Evolutionary conservation across 352 stramenopile genomes (phyloP).

Genomic region (Globisporangium sylvaticum): DNA sequence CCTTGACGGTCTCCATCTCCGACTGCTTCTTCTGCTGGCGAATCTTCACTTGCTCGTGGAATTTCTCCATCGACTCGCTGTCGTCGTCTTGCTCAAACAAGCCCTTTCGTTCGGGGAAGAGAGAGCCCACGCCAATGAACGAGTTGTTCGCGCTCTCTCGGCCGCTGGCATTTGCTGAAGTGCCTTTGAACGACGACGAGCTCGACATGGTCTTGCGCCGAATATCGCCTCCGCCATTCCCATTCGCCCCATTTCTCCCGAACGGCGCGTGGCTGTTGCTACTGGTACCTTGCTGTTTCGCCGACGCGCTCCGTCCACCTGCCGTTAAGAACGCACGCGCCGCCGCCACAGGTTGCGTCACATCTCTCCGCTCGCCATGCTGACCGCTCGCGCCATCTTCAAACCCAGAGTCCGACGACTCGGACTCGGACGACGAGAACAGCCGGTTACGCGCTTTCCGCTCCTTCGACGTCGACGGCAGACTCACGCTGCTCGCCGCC

Average conservation of each 20-base stretch:
- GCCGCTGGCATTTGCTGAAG: neutral
- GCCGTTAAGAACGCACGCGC: slow-evolving; percentile 11
- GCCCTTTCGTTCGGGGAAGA: slow-evolving; percentile 42
- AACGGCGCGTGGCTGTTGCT: slow-evolving; percentile 6
- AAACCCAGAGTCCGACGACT: slow-evolving; percentile 13
- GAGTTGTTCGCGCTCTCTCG: slow-evolving; percentile 12
- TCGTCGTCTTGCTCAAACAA: slow-evolving; percentile 80
- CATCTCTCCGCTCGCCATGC: neutral
- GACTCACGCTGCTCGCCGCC: slow-evolving; percentile 1
- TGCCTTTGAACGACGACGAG: slow-evolving; percentile 14
- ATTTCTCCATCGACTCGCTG: slow-evolving; percentile 62
- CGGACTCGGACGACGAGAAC: slow-evolving; percentile 22
- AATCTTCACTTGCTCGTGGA: slow-evolving; percentile 66
- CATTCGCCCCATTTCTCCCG: slow-evolving; percentile 2
- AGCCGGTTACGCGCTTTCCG: slow-evolving; percentile 17
- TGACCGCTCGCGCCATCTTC: slow-evolving; percentile 4
- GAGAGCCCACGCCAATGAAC: slow-evolving; percentile 10
- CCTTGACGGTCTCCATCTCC: slow-evolving; percentile 46
- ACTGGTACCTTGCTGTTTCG: slow-evolving; percentile 10
- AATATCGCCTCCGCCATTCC: slow-evolving; percentile 3
- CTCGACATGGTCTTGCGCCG: slow-evolving; percentile 14
- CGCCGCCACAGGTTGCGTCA: neutral
- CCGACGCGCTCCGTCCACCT: slow-evolving; percentile 8
- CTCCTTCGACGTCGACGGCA: slow-evolving; percentile 11
- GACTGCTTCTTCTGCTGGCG: slow-evolving; percentile 67